Evolutionary conservation across 768 basidiomycete genomes (phyloP), one percentile per base, ranked within the genome.

Genomic region (Amanita exitialis): DNA sequence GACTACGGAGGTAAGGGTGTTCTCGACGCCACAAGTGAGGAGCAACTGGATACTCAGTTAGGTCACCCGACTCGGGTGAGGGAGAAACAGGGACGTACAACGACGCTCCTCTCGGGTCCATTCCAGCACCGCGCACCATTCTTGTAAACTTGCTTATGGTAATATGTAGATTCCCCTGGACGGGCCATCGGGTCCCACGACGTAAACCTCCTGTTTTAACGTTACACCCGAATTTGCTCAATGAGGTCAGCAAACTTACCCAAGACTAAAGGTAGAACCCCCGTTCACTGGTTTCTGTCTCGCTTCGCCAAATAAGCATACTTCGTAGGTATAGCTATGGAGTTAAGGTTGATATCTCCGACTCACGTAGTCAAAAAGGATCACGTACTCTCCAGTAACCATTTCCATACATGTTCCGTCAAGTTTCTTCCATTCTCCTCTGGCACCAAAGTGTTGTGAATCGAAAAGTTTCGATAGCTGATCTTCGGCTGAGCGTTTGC

Each of bases 351-450:
- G n/a, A 23, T 41, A 4, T 32, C 12, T 13, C 5, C 32, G 10
- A 16, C 8, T 18, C 16, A 23, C 3, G 4, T 53, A 45, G 23
- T 3, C 48, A 7, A 1, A 34, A 1, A 13, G 10, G 30, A 3
- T 28, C 7, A 83, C 93, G 62, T 60, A 96, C 90, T 96, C 95
- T 74, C 96, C 95, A 4, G 78, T 73, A 49, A 94, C 79, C 61
- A 82, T 86, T 61, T 81, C 78, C 10, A 98, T 63, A 59, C 95
- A 98, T 1, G 74, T 70, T 4, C 79, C 76, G 18, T 94, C 86
- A 5, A 99, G 77, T 69, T 95, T 96, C 75, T 95, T 95, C 91
- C 91, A 99, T 68, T 96, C 90, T 45, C 90, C 95, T 23, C 89
- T 73, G 1, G 69, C 62, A 16, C 93, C 93, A 57, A 86, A 96